Percentiles rank a stretch among this genome's conserved stretches.
Conservation (phyloP, 768 basidiomycete species). For the Lactarius quietus region DNA sequence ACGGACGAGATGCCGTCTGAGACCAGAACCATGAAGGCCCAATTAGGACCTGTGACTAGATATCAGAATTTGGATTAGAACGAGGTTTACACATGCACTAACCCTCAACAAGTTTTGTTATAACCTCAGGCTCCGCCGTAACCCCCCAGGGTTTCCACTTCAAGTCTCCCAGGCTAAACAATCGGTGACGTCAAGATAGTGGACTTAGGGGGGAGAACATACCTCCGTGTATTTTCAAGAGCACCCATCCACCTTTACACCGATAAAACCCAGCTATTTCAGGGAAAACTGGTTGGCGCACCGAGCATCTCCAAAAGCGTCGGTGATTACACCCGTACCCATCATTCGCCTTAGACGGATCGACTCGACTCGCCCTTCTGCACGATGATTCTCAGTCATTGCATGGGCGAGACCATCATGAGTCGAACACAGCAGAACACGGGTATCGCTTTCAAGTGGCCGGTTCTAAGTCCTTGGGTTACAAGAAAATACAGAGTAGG, state of each 20-base stretch:
- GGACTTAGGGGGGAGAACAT: slow-evolving; percentile 28
- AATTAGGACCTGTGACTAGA: slow-evolving; percentile 57
- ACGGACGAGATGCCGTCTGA: slow-evolving; percentile 93
- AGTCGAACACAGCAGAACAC: slow-evolving; percentile 77
- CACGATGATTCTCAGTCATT: slow-evolving; percentile 94
- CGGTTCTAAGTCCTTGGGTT: neutral
- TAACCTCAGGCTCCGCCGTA: slow-evolving; percentile 89
- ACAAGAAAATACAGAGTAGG: neutral
- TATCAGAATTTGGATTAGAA: neutral
- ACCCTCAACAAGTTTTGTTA: slow-evolving; percentile 75
- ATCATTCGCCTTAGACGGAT: slow-evolving; percentile 84
- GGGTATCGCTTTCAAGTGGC: slow-evolving; percentile 64
- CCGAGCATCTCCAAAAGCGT: slow-evolving; percentile 92
- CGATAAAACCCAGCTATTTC: neutral
- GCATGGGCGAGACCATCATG: slow-evolving; percentile 69
- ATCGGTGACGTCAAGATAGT: slow-evolving; percentile 7
- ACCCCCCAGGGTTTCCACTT: slow-evolving; percentile 88
- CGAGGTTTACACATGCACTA: slow-evolving; percentile 18
- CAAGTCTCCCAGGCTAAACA: slow-evolving; percentile 75
- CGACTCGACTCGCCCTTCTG: slow-evolving; percentile 86
- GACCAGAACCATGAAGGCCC: slow-evolving; percentile 84
- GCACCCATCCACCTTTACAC: slow-evolving; percentile 85
- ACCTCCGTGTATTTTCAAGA: slow-evolving; percentile 89
- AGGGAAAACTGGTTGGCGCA: slow-evolving; percentile 33
- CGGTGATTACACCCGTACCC: slow-evolving; percentile 84